Evolutionary conservation across 2,329 filamentous ascomycete genomes (phyloP), one percentile per base, ranked within the genome.

Genomic region (Pseudocercospora fijiensis): DNA sequence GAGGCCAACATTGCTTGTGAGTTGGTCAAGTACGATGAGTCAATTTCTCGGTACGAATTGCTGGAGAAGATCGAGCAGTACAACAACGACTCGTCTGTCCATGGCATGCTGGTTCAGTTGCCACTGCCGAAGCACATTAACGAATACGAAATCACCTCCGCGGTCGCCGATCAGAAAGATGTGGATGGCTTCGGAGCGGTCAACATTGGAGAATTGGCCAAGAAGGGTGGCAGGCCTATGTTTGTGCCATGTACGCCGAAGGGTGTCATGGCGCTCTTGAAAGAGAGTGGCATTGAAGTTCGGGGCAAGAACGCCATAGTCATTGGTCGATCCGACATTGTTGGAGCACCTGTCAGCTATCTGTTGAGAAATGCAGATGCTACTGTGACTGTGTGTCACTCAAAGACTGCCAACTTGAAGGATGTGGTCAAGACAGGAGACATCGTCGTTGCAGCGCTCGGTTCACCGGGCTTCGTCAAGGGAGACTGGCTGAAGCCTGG

Each of bases 241-340:
- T 99, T 99, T 80, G 86, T 90, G 49, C 95, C 95, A 53, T 99
- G 95, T 84, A 99, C 95, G 1, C 95, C 95, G 58, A 94, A 97
- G 81, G 95, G 95, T 74, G 91, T 97, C 74, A 98, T 99, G 93
- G 90, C 91, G 47, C 84, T 99, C 70, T 83, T 99, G 64, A 80
- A 91, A 76, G 91, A 95, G 77, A 87, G 89, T 20, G 93, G 92
- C 7, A 86, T 99, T 45, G 86, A 96, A 61, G 82, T 95, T 60
- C 86, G 85, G 60, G 95, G 95, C 71, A 98, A 98, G 84, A 89
- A 94, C 71, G 95, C 95, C 33, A 94, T 98, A 2, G 94, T 99
- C 16, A 83, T 99, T 57, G 95, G 95, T 56, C 87, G 95, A 64
- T 98, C 94, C 78, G 94, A 99, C 76, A 99, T 99, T 73, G 95